Evolutionary conservation across 345 rosid species (phyloP).

Genomic region (Melastoma malabathricum): DNA sequence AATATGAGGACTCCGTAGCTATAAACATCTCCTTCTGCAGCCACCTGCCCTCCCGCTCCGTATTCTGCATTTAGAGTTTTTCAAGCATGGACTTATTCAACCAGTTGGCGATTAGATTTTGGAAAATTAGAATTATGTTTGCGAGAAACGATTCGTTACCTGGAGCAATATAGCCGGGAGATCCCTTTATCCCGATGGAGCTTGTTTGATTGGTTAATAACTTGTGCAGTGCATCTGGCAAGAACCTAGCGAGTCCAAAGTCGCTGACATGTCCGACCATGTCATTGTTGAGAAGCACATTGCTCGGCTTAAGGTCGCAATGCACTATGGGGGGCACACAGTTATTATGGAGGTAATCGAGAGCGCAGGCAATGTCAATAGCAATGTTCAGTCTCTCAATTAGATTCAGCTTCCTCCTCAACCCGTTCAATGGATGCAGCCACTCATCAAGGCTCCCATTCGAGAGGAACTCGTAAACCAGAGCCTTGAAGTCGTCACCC

Average conservation of each 20-base stretch:
- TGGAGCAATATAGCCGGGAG: conserved; percentile 10
- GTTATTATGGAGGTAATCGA: not conserved
- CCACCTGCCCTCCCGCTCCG: conserved; percentile 4
- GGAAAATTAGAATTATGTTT: too few relatives aligned
- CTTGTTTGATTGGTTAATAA: too few relatives aligned
- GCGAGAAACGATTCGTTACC: too few relatives aligned
- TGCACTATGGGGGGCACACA: too few relatives aligned
- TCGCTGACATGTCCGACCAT: conserved; percentile 10
- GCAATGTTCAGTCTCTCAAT: not conserved
- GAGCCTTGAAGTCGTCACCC: not conserved
- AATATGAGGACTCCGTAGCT: conserved; percentile 6
- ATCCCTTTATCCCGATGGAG: conserved; percentile 4
- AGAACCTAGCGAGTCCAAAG: conserved; percentile 5
- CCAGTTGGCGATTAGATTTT: not conserved
- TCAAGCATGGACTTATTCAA: too few relatives aligned
- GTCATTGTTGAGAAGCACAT: conserved; percentile 7
- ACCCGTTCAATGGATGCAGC: not conserved
- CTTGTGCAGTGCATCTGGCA: too few relatives aligned
- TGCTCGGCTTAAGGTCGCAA: conserved; percentile 18
- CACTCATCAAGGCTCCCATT: not conserved
- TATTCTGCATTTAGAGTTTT: too few relatives aligned
- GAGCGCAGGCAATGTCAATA: not conserved
- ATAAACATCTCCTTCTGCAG: conserved; percentile 1
- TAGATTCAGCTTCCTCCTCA: not conserved
- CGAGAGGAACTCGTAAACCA: not conserved